Percentiles rank a stretch among this genome's conserved stretches.
Conservation (phyloP, 108 stramenopile genomes). For the Conticribra weissflogii region DNA sequence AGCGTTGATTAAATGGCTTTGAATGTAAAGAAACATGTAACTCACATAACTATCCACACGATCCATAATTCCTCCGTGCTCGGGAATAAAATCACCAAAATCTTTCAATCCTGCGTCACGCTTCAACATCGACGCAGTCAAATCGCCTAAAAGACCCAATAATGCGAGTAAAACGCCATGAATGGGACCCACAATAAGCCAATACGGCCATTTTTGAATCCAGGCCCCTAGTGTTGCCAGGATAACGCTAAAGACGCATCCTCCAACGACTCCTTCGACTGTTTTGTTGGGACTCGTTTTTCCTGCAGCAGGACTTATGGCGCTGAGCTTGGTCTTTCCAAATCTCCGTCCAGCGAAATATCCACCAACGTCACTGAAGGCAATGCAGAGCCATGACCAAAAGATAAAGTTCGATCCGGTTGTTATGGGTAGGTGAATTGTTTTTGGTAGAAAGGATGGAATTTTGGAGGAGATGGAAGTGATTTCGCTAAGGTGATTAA, state of each 20-base stretch:
- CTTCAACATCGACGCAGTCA: conserved; percentile 97
- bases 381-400: conserved; percentile 95
- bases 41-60: conserved; percentile 89
- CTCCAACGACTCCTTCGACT: conserved; percentile 94
- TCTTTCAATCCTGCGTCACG: conserved; percentile 97
- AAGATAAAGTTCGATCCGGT: conserved; percentile 91
- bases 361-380: conserved; percentile 92
- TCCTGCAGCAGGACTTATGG: conserved; percentile 86
- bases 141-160: conserved; percentile 92
- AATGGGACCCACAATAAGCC: conserved; percentile 76
- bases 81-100: conserved; percentile 95
- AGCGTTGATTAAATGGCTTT: too few species aligned
- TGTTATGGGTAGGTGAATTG: conserved; percentile 79
- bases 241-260: conserved; percentile 69
- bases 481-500: conserved; percentile 59
- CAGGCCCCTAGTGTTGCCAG: conserved; percentile 87
- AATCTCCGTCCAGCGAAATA: conserved; percentile 89
- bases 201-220: conserved; percentile 91
- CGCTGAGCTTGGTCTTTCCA: conserved; percentile 85
- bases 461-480: conserved; percentile 38
- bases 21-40: too few species aligned
- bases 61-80: conserved; percentile 97
- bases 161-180: conserved; percentile 85
- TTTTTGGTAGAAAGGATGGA: conserved; percentile 63
- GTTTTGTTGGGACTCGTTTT: conserved; percentile 96